Base-by-base conservation (phyloP, 345 rosid species). In the Turnera subulata region DNA sequence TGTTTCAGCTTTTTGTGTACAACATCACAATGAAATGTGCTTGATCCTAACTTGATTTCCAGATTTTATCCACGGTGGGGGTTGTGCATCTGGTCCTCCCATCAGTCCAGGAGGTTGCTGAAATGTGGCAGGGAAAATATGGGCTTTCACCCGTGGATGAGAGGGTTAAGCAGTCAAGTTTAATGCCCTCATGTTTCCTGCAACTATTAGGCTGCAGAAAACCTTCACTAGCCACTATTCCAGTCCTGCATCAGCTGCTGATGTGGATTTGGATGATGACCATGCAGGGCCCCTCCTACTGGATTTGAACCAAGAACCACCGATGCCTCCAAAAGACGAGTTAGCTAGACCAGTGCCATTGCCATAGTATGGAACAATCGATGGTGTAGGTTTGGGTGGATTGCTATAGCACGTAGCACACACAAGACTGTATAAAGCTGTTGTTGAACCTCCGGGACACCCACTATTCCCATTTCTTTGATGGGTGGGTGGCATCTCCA, bases 31-130 rank as follows among this genome's bases (percentile, higher is more conserved):
- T 6, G 7, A 15, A 16, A 42, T 42, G 45, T 0, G 14, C 12
- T 42, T 2, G 7, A 16, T 6, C 53, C 5, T 50, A 42, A 33
- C 43, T 56, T 66, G n/a, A 38, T 42, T 39, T 56, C 17, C 73
- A 71, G 76, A 38, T 50, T 39, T 44, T 71, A 11, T 17, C 56
- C 6, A 18, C 2, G 42, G 50, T 70, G 0, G 18, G 53, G 2
- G 63, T 70, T 2, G 66, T 38, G 49, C 46, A 55, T 19, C 57
- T 75, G 9, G 63, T 75, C 13, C 66, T 74, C 63, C 78, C 78
- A 17, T 65, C 78, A 0, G 18, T 61, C 1, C 13, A 39, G 0
- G 51, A 70, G 13, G 50, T 66, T 16, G 47, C 25, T 4, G 1
- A 7, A 1, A 62, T 65, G 73, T 75, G 79, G 79, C 22, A 5